phyloP scores from a whole-genome alignment of 371 early-diverging fungal species.

The Mucor sp. region DNA sequence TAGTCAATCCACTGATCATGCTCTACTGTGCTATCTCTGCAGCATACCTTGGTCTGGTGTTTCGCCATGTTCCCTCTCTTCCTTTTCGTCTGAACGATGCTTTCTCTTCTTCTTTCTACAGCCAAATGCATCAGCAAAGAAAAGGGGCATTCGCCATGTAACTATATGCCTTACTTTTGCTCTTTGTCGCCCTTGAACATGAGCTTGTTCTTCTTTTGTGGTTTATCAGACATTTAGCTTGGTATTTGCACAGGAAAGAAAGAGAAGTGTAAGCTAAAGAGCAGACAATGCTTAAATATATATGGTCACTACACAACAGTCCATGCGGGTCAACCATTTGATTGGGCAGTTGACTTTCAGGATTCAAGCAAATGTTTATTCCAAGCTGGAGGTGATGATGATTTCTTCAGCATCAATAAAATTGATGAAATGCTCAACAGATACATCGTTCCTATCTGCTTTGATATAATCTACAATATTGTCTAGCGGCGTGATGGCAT shows the following conservation, averaged over 20 bases:
- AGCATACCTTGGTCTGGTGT: slow-evolving; percentile 42
- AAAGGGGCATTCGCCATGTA: not conserved
- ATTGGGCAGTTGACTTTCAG: not conserved
- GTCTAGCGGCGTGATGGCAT: not conserved
- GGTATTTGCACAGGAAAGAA: not conserved
- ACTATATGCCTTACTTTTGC: slow-evolving; percentile 34
- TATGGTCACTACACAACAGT: not conserved
- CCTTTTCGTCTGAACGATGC: slow-evolving; percentile 36
- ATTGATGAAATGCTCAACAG: not conserved
- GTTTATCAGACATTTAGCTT: slow-evolving; percentile 23
- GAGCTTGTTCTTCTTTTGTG: slow-evolving; percentile 50
- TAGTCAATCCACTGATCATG: not conserved
- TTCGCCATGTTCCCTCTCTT: slow-evolving; percentile 29
- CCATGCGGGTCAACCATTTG: not conserved
- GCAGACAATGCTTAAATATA: not conserved
- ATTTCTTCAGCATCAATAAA: not conserved
- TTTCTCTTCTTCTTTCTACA: slow-evolving; percentile 67
- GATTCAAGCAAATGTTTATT: not conserved
- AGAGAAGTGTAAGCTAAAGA: not conserved
- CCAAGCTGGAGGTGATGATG: not conserved
- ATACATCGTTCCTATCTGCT: not conserved
- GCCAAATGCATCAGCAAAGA: not conserved
- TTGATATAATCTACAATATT: not conserved
- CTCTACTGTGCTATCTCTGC: not conserved
- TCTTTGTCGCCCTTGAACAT: slow-evolving; percentile 63